Evolutionary conservation across 2,329 filamentous ascomycete species (phyloP).

Genomic region (Pseudocercospora ulei): DNA sequence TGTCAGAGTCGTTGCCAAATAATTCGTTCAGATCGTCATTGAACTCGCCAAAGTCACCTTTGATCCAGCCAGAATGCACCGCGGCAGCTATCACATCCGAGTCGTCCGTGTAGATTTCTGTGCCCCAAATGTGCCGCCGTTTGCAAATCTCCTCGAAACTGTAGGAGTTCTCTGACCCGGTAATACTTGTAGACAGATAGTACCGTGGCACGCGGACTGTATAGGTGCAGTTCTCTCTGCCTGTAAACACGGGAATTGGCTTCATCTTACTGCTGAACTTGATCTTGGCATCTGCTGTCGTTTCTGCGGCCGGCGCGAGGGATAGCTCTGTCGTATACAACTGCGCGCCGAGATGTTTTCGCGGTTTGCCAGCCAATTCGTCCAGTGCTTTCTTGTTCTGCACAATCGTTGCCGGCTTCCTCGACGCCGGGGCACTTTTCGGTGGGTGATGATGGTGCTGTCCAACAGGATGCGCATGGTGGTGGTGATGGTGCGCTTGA

Average conservation of each 20-base stretch:
- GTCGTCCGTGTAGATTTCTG: conserved; percentile 90
- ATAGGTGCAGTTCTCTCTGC: conserved; percentile 78
- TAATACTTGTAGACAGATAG: conserved; percentile 46
- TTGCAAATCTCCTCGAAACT: conserved; percentile 75
- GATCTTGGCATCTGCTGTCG: conserved; percentile 45
- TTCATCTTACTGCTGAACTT: conserved; percentile 54
- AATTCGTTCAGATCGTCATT: conserved; percentile 31
- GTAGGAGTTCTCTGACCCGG: conserved; percentile 34
- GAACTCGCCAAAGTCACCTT: conserved; percentile 67
- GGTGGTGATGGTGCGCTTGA: conserved; percentile 30
- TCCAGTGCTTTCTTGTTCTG: conserved; percentile 62
- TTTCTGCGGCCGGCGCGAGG: conserved; percentile 33
- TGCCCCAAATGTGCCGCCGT: conserved; percentile 78
- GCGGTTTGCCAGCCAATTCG: conserved; percentile 58
- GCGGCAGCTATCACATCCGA: conserved; percentile 87
- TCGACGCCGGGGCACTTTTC: conserved; percentile 36
- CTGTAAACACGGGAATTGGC: conserved; percentile 65
- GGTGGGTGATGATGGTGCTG: conserved; percentile 35
- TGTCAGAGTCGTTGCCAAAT: conserved; percentile 30
- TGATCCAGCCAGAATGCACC: conserved; percentile 86
- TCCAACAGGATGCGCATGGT: conserved; percentile 34
- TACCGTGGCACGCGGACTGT: conserved; percentile 77
- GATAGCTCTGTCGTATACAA: conserved; percentile 63
- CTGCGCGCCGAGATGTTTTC: conserved; percentile 73
- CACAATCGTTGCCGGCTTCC: conserved; percentile 57